Percentiles rank a stretch among this genome's conserved stretches.
Conservation (phyloP, 352 stramenopile species). For the Aphanomyces invadans region DNA sequence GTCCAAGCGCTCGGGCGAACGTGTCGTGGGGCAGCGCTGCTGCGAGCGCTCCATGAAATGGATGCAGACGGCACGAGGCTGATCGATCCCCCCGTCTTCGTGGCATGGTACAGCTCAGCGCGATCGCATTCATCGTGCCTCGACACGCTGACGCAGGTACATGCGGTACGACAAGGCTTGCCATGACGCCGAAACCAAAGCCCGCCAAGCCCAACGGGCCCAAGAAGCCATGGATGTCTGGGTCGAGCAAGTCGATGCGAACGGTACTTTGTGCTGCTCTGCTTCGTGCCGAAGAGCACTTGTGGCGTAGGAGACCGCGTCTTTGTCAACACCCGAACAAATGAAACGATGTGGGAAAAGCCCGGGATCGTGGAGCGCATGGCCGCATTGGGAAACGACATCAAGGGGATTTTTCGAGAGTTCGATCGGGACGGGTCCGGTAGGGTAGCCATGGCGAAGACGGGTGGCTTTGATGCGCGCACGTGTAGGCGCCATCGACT, state of each 20-base stretch:
- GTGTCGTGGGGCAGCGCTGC: conserved; percentile 6
- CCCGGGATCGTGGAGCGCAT: conserved; percentile 7
- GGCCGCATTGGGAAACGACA: conserved; percentile 28
- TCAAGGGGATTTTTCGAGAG: conserved; percentile 43
- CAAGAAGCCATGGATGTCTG: conserved; percentile 19
- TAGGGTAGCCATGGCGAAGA: too few relatives aligned
- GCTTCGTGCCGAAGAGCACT: not conserved
- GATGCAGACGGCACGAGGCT: not conserved
- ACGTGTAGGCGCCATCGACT: conserved; percentile 42
- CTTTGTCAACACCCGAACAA: conserved; percentile 20
- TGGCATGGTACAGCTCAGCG: not conserved
- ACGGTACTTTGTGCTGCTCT: not conserved
- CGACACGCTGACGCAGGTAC: conserved; percentile 14
- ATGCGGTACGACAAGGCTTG: conserved; percentile 20
- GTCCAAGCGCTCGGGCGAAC: conserved; percentile 11
- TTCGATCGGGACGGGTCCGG: conserved; percentile 51
- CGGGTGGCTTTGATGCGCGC: too few relatives aligned
- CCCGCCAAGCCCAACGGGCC: not conserved
- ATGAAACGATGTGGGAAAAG: conserved; percentile 26
- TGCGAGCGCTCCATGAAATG: conserved; percentile 11
- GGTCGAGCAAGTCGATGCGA: conserved; percentile 1
- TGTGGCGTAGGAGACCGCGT: not conserved
- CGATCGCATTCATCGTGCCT: not conserved
- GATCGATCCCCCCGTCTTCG: not conserved
- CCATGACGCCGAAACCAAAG: not conserved